phyloP scores from a whole-genome alignment of 495 filamentous ascomycete species.

The Talaromyces adpressus region DNA sequence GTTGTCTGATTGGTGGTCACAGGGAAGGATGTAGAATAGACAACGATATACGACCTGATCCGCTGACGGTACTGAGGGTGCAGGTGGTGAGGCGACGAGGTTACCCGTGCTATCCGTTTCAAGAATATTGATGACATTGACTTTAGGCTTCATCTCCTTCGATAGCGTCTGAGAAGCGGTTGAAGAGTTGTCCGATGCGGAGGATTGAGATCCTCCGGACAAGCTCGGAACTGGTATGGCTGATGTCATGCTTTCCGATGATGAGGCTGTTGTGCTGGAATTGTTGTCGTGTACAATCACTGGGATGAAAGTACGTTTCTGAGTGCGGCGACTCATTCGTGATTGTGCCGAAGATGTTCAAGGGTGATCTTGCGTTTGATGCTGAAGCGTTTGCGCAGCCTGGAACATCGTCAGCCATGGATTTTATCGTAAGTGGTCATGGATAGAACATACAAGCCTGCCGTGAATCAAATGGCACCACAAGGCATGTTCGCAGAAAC shows the following conservation, averaged over 20 bases:
- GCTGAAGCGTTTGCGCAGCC: neutral
- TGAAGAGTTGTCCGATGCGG: slow-evolving; percentile 5
- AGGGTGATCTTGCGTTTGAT: neutral
- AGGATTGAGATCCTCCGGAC: slow-evolving; percentile 5
- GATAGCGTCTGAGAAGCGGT: neutral
- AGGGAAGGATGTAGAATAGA: slow-evolving; percentile 39
- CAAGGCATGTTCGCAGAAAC: neutral
- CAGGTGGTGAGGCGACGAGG: neutral
- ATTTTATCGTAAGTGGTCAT: neutral
- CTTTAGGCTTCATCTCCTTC: neutral
- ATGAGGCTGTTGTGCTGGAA: neutral
- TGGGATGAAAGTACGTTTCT: neutral
- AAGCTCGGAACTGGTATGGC: slow-evolving; percentile 8
- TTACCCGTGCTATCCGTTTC: slow-evolving; percentile 9
- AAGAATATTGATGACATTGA: slow-evolving; percentile 7
- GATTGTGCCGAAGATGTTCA: neutral
- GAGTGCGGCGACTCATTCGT: slow-evolving; percentile 3
- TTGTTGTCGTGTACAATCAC: slow-evolving; percentile 1
- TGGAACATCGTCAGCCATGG: neutral
- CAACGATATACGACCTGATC: slow-evolving; percentile 13
- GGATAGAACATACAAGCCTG: neutral
- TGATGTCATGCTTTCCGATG: slow-evolving; percentile 6
- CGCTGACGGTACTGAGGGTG: neutral
- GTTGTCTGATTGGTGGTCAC: slow-evolving; percentile 32
- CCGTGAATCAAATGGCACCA: neutral